A percentile compares a stretch with the other conserved stretches of the same genome.
phyloP scores from a whole-genome alignment of 495 filamentous ascomycete species.

The Sporormia fimetaria region DNA sequence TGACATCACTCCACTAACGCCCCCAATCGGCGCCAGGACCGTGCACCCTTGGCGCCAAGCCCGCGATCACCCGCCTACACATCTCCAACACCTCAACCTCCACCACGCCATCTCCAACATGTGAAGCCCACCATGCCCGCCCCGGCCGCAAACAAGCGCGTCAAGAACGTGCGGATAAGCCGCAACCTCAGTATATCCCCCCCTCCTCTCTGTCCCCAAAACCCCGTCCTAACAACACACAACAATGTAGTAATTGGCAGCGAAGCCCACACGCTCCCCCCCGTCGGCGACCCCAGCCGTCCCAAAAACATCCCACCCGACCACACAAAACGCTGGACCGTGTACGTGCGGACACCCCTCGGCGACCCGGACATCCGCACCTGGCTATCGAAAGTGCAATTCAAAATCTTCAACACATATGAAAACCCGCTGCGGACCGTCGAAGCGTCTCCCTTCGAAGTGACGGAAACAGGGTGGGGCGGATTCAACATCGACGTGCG shows the following conservation, averaged over 20 bases:
- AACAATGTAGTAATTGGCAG: constrained; percentile 79
- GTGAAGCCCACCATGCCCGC: constrained; percentile 46
- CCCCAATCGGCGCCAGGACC: no score
- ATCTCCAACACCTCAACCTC: not conserved
- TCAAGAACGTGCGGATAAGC: constrained; percentile 58
- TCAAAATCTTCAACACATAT: constrained; percentile 95
- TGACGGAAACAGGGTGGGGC: constrained; percentile 90
- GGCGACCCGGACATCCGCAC: constrained; percentile 73
- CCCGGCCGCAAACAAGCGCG: constrained; percentile 45
- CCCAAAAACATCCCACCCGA: constrained; percentile 51
- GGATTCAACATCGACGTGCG: constrained; percentile 95
- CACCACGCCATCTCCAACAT: no score
- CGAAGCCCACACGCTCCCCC: constrained; percentile 63
- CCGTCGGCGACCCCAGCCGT: constrained; percentile 59
- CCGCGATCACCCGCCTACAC: constrained; percentile 1
- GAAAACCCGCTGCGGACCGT: no score
- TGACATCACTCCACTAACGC: constrained; percentile 21
- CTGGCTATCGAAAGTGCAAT: constrained; percentile 94
- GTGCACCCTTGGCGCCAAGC: constrained; percentile 14
- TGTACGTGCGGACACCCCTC: constrained; percentile 79
- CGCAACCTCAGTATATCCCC: constrained; percentile 53
- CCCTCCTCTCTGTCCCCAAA: not conserved
- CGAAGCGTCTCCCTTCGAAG: constrained; percentile 83
- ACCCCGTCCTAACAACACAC: constrained; percentile 13
- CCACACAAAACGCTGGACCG: constrained; percentile 92